A percentile compares a stretch with the other conserved stretches of the same genome.
Conservation (phyloP, 2,329 filamentous ascomycete species). For the Ceratocystiopsis minuta region DNA sequence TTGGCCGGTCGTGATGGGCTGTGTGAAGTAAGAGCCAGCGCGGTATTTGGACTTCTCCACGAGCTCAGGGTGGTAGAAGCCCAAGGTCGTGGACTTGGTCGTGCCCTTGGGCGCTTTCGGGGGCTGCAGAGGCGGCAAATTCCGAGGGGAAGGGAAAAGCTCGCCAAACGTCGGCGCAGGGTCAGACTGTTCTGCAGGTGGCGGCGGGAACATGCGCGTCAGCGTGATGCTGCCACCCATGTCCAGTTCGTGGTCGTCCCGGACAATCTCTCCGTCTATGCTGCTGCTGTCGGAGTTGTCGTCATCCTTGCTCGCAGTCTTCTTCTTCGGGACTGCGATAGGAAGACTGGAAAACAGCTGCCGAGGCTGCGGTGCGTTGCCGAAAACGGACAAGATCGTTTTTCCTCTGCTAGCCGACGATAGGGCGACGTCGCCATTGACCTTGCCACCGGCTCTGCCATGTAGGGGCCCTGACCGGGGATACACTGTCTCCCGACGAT, state of each 20-base stretch:
- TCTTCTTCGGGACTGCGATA: slow-evolving; percentile 15
- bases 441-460: not conserved
- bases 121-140: slow-evolving; percentile 46
- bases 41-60: slow-evolving; percentile 35
- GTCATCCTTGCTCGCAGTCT: slow-evolving; percentile 8
- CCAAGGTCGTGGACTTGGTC: slow-evolving; percentile 35
- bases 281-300: slow-evolving; percentile 13
- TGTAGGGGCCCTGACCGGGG: slow-evolving; percentile 19
- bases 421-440: not conserved
- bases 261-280: slow-evolving; percentile 34
- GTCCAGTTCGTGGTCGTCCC: slow-evolving; percentile 6
- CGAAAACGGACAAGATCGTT: slow-evolving; percentile 55
- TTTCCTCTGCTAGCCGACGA: slow-evolving; percentile 21
- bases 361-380: slow-evolving; percentile 53
- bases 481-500: slow-evolving; percentile 41
- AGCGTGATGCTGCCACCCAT: slow-evolving; percentile 34
- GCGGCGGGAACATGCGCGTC: slow-evolving; percentile 42
- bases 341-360: slow-evolving; percentile 80
- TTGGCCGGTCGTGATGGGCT: slow-evolving; percentile 45
- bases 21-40: slow-evolving; percentile 45
- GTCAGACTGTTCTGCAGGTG: slow-evolving; percentile 26
- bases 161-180: slow-evolving; percentile 51
- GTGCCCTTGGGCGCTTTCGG: slow-evolving; percentile 55
- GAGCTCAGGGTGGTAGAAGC: slow-evolving; percentile 20
- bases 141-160: slow-evolving; percentile 50